Base-by-base conservation (phyloP, 169 alveolate genomes). In the Plasmodium malariae region DNA sequence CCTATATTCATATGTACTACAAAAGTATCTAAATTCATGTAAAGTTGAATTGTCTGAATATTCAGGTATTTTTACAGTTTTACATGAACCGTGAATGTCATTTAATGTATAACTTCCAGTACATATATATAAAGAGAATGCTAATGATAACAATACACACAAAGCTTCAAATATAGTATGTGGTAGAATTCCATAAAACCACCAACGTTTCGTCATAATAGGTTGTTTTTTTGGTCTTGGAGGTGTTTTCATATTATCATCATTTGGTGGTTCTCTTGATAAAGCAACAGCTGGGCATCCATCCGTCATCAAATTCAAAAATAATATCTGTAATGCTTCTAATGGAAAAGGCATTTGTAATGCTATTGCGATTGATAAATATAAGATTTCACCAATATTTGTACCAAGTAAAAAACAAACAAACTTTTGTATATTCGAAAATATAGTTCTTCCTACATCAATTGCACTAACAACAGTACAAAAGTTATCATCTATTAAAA, bases 391-490 rank as follows among this genome's bases (percentile, higher is more conserved):
- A 26, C 99, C 98, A 57, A 97, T 95, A 90, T 97, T 96, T 11
- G 98, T 97, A 21, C 99, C 98, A 49, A 97, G 94, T 63, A 96
- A 95, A 90, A 97, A 97, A 55, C 97, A 96, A 34, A 97, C 98
- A 87, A 96, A 97, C 93, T 97, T 97, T 88, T 97, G 98, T 37
- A 97, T 96, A 94, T 97, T 97, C 26, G 97, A 96, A 93, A 96
- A 97, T 59, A 97, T 97, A 63, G 98, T 97, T 71, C 99, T 94
- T 32, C 99, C 99, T 94, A 98, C 99, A 92, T 98, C 99, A 40
- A 98, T 99, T 11, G 99, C 99, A 17, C 98, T 97, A 26, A 99
- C 99, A 45, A 99, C 98, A 0, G 99, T 97, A 74, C 98, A 96
- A 95, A 99, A 98, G 95, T 98, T 98, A 93, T 98, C 99, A 91